These are phyloP conservation scores for Abrus pulchellus DNA, from an alignment of 306 rosid genomes.

Conservation along the genomic window DNA sequence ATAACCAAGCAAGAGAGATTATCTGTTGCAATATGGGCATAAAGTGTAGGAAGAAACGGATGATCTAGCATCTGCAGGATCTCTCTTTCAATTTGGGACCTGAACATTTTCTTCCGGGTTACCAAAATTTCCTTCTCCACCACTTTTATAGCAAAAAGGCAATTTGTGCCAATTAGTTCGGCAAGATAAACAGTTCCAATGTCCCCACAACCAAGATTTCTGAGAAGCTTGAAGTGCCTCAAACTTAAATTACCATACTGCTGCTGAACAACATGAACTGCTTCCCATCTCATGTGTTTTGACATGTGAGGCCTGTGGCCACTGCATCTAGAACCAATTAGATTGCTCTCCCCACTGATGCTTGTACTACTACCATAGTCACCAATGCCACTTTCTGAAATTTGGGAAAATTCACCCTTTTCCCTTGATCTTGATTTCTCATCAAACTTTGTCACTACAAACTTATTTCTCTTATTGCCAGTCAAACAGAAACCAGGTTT, in stretches of 20 bases:
- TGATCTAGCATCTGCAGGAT: constrained; percentile 85
- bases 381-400: constrained; percentile 84
- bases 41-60: constrained; percentile 86
- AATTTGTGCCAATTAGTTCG: constrained; percentile 70
- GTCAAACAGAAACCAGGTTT: constrained; percentile 55
- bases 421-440: constrained; percentile 75
- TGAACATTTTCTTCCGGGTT: constrained; percentile 68
- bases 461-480: constrained; percentile 58
- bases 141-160: constrained; percentile 81
- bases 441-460: constrained; percentile 55
- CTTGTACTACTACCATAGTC: constrained; percentile 78
- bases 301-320: constrained; percentile 92
- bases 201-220: constrained; percentile 88
- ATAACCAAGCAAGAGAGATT: constrained; percentile 85
- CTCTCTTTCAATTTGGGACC: constrained; percentile 89
- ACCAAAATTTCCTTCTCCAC: constrained; percentile 82
- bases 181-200: constrained; percentile 91
- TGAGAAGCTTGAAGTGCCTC: constrained; percentile 75
- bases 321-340: constrained; percentile 72
- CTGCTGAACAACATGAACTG: constrained; percentile 65
- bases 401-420: constrained; percentile 79
- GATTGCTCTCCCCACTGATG: constrained; percentile 76
- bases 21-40: constrained; percentile 72
- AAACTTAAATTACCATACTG: constrained; percentile 67
- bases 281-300: constrained; percentile 87